Evolutionary conservation across 305 asterid genomes (phyloP).

Genomic region (Fraxinus sp.): DNA sequence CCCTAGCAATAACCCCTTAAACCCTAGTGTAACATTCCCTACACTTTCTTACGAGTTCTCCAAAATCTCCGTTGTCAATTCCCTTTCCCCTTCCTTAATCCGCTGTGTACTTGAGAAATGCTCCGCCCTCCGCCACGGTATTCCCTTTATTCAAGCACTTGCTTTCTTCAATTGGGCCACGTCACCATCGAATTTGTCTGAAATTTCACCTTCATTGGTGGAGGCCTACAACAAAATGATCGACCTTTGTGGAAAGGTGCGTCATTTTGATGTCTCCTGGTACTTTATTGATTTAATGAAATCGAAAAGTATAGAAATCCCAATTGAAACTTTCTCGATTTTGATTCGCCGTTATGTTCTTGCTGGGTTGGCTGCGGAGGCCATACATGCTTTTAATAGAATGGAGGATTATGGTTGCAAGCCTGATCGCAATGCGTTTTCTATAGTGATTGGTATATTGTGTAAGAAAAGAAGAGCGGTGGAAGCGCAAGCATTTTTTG

Average conservation of each 20-base stretch:
- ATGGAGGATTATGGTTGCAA: conserved; percentile 78
- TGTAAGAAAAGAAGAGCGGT: conserved; percentile 69
- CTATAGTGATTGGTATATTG: conserved; percentile 60
- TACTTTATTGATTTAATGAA: conserved; percentile 61
- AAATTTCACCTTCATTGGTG: conserved; percentile 5
- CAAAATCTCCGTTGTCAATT: conserved; percentile 30
- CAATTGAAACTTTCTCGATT: conserved; percentile 60
- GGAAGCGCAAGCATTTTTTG: conserved; percentile 82
- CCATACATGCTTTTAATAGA: conserved; percentile 69
- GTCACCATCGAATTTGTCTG: conserved; percentile 8
- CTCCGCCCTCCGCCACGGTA: conserved; percentile 78
- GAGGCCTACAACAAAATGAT: conserved; percentile 64
- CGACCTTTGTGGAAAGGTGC: conserved; percentile 77
- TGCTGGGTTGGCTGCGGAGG: conserved; percentile 79
- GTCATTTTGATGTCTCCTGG: conserved; percentile 86
- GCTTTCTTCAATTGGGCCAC: conserved; percentile 88
- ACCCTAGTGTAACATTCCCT: conserved; percentile 50
- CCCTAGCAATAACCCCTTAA: conserved; percentile 34
- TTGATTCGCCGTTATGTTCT: conserved; percentile 75
- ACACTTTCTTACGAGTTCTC: conserved; percentile 61
- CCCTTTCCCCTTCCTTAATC: conserved; percentile 42
- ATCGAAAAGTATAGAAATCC: conserved; percentile 38
- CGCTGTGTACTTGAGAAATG: conserved; percentile 62
- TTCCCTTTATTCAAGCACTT: conserved; percentile 72
- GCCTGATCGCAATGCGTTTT: conserved; percentile 65